Evolutionary conservation across 805 yeast genomes (phyloP).

Genomic region (Metschnikowia aberdeeniae): DNA sequence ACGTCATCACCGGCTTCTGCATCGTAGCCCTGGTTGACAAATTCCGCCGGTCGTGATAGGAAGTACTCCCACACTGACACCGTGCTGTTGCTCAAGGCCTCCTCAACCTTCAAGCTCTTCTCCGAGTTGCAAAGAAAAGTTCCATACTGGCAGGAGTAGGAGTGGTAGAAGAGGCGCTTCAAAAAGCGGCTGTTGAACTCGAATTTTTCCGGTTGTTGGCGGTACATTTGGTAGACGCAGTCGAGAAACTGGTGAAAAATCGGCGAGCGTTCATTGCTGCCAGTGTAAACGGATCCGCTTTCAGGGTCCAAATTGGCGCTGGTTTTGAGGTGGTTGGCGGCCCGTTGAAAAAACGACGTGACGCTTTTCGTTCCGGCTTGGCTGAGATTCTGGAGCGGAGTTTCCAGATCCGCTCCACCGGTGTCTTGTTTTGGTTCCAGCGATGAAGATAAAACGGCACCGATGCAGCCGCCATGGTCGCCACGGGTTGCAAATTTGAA

Average conservation of each 20-base stretch:
- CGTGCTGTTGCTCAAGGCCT: slow-evolving; percentile 45
- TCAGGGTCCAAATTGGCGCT: slow-evolving; percentile 22
- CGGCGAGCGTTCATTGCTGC: slow-evolving; percentile 58
- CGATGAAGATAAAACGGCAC: slow-evolving; percentile 30
- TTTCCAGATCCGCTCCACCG: slow-evolving; percentile 8
- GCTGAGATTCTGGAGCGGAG: neutral
- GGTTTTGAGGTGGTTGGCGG: slow-evolving; percentile 39
- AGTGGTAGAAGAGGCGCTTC: slow-evolving; percentile 78
- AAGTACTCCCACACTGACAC: slow-evolving; percentile 94
- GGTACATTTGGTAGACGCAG: slow-evolving; percentile 72
- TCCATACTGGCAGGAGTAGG: slow-evolving; percentile 93
- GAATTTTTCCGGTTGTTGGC: slow-evolving; percentile 68
- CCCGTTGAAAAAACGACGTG: slow-evolving; percentile 33
- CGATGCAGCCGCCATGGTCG: slow-evolving; percentile 62
- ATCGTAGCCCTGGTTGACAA: slow-evolving; percentile 50
- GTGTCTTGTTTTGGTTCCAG: slow-evolving; percentile 14
- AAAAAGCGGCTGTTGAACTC: slow-evolving; percentile 88
- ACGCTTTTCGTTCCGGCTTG: slow-evolving; percentile 23
- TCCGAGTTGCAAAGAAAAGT: slow-evolving; percentile 79
- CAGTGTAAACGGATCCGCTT: slow-evolving; percentile 21
- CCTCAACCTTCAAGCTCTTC: slow-evolving; percentile 42
- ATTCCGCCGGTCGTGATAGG: slow-evolving; percentile 67
- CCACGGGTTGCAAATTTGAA: slow-evolving; percentile 82
- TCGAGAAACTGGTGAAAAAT: slow-evolving; percentile 93
- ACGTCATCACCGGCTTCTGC: slow-evolving; percentile 23